A percentile compares a stretch with the other conserved stretches of the same genome.
Evolutionary conservation across 306 rosid species (phyloP).

Genomic region (Neltuma alba): DNA sequence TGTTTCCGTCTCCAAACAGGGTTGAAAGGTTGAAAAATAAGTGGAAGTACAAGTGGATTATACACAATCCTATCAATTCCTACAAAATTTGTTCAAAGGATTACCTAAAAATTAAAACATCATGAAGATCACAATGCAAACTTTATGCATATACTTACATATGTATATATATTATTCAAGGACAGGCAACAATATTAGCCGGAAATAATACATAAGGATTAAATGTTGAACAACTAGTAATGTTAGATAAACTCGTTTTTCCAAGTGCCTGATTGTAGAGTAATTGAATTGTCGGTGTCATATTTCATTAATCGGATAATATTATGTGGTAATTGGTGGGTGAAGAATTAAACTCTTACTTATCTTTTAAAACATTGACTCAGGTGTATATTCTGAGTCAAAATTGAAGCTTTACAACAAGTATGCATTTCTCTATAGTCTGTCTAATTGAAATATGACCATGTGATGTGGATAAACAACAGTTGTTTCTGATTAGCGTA

Average conservation of each 20-base stretch:
- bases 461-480: neutral
- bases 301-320: too few species aligned
- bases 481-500: neutral
- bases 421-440: neutral
- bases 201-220: neutral
- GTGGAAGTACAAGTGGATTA: neutral
- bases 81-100: neutral
- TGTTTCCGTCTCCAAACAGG: neutral
- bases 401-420: neutral
- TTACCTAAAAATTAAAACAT: neutral
- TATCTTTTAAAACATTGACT: too few species aligned
- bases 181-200: neutral
- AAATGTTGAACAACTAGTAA: neutral
- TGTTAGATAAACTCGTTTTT: neutral
- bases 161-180: neutral
- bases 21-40: neutral
- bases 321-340: too few species aligned
- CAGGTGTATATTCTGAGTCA: neutral
- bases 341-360: too few species aligned
- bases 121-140: neutral
- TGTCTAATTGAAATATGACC: slow-evolving; percentile 8
- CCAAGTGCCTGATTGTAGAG: neutral
- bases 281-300: too few species aligned
- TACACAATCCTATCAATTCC: neutral
- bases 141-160: neutral